Evolutionary conservation across 352 stramenopile genomes (phyloP), one percentile per base, ranked within the genome.

Genomic region (Pseudoperonospora humuli): DNA sequence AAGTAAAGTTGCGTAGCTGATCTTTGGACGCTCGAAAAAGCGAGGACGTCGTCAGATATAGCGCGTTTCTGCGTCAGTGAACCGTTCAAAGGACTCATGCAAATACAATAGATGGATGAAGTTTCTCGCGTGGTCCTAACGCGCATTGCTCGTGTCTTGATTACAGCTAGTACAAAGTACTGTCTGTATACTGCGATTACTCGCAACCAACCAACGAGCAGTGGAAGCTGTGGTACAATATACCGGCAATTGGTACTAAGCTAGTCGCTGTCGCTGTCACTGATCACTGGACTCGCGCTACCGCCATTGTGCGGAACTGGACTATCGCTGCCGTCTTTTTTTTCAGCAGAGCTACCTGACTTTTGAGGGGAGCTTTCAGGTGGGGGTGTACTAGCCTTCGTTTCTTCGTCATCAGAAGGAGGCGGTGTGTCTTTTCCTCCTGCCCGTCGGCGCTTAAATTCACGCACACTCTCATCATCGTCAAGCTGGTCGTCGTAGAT

Each of bases 241-340:
- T 40, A 33, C 37, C 45, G 18, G 41, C 26, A 14, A 31, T 45
- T 41, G 24, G 49, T 57, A 50, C 64, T 57, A 43, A 54, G 29
- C 55, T 70, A 75, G 49, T 86, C 68, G 54, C 70, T 82, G 51
- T 91, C 79, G 41, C 76, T 91, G 44, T 86, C 75, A 8, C 66
- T 87, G 67, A 85, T 81, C 36, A 74, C 71, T 26, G 78, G 78
- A 26, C 78, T 91, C 38, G 47, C 72, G 39, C 52, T 72, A 7
- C 71, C 60, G 8, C 64, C 61, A 11, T 61, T 59, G 7, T 52
- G 40, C 24, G 27, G 39, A 17, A 58, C 35, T 8, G 46, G 53
- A 37, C 58, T 67, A 46, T 54, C 50, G 19, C 40, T 57, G n/a
- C 45, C 47, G 25, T 56, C 50, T 9, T 57, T 60, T 11, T 64